These are phyloP conservation scores for Mrakia gelida DNA, from an alignment of 768 basidiomycete species.

Conservation along the genomic window DNA sequence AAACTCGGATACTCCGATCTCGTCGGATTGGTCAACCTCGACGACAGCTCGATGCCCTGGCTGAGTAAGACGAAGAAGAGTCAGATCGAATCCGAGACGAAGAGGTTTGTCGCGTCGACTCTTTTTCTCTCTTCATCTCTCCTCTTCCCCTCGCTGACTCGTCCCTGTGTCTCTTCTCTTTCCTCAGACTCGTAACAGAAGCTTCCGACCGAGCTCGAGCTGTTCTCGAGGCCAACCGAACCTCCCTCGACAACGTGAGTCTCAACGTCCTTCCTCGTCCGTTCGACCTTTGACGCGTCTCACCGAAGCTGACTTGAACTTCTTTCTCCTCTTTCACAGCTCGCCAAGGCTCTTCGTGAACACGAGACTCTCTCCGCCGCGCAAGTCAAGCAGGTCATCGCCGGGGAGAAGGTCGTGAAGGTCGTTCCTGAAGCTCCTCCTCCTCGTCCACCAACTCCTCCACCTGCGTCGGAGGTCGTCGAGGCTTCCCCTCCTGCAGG, in stretches of 20 bases:
- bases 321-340: neutral
- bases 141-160: neutral
- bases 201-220: slow-evolving; percentile 7
- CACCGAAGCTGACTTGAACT: neutral
- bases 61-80: slow-evolving; percentile 22
- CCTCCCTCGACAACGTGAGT: slow-evolving; percentile 18
- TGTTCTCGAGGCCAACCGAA: slow-evolving; percentile 13
- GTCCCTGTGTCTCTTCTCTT: too few species aligned
- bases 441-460: neutral
- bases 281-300: neutral
- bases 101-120: neutral
- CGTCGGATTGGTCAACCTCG: slow-evolving; percentile 20
- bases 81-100: slow-evolving; percentile 23
- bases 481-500: neutral
- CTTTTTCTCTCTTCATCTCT: neutral
- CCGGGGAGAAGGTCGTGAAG: neutral
- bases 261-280: neutral
- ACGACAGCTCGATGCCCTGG: slow-evolving; percentile 12
- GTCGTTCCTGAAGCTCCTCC: neutral
- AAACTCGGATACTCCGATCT: slow-evolving; percentile 24
- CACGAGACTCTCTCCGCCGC: slow-evolving; percentile 29
- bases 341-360: slow-evolving; percentile 22
- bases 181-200: slow-evolving; percentile 11
- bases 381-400: slow-evolving; percentile 9
- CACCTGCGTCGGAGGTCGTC: too few species aligned